phyloP scores from a whole-genome alignment of 345 rosid genomes.

The Populus tremula region DNA sequence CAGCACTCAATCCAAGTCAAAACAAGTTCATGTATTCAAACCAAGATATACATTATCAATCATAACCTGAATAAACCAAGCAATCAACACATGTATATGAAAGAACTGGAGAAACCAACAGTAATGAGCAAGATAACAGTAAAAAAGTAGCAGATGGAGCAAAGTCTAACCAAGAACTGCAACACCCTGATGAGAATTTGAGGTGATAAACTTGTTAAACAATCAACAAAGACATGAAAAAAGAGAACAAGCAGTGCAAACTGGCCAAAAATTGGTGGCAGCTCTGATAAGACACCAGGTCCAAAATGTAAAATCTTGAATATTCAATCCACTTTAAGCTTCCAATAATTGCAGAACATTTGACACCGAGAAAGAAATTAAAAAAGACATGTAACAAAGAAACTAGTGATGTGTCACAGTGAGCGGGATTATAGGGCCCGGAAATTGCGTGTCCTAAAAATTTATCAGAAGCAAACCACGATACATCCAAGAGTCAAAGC shows the following conservation, averaged over 20 bases:
- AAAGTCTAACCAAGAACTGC: conserved; percentile 16
- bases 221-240: conserved; percentile 12
- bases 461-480: not conserved
- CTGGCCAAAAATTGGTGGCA: conserved; percentile 5
- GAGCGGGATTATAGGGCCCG: conserved; percentile 42
- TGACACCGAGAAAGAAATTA: conserved; percentile 3
- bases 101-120: not conserved
- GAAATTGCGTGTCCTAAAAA: conserved; percentile 41
- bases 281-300: not conserved
- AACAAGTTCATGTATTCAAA: not conserved
- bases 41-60: not conserved
- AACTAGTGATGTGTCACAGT: conserved; percentile 34
- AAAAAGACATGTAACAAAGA: not conserved
- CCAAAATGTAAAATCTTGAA: conserved; percentile 13
- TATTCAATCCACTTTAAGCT: conserved; percentile 18
- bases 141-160: not conserved
- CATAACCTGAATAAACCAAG: not conserved
- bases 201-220: conserved; percentile 9
- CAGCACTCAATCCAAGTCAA: not conserved
- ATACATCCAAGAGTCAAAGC: conserved; percentile 14
- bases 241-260: not conserved
- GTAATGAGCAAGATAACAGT: not conserved
- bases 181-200: conserved; percentile 19
- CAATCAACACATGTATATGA: not conserved
- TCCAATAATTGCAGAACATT: conserved; percentile 34